phyloP scores from a whole-genome alignment of 176 grass and related monocot species.

The Cenchrus purpureus region DNA sequence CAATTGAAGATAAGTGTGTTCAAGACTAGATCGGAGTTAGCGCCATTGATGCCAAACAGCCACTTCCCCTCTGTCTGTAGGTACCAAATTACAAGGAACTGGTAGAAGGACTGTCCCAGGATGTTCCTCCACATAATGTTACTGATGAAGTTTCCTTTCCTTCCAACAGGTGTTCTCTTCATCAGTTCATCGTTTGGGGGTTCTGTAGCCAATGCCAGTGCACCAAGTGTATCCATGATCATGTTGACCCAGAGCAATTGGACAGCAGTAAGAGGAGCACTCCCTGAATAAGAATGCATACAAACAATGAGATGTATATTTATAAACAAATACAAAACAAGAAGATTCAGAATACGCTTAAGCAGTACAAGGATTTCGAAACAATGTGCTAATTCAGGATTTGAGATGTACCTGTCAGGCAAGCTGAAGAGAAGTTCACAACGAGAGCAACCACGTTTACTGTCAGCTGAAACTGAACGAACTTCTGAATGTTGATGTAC shows the following conservation, averaged over 20 bases:
- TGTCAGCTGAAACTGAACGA: conserved; percentile 96
- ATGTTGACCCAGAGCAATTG: conserved; percentile 99
- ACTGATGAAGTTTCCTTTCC: conserved; percentile 95
- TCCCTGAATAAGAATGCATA: conserved; percentile 51
- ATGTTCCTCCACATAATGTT: conserved; percentile 99
- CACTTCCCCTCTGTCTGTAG: conserved; percentile 85
- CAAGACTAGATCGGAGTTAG: conserved; percentile 70
- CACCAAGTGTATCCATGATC: conserved; percentile 99
- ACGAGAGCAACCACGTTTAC: conserved; percentile 95
- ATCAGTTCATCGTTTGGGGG: conserved; percentile 89
- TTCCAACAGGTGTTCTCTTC: conserved; percentile 91
- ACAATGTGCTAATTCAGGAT: not conserved
- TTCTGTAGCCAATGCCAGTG: conserved; percentile 92
- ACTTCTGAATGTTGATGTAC: conserved; percentile 99
- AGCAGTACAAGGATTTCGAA: not conserved
- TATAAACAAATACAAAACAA: conserved; percentile 12
- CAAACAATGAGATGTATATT: conserved; percentile 2
- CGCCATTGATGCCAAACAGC: conserved; percentile 69
- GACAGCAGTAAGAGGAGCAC: conserved; percentile 93
- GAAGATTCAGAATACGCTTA: not conserved
- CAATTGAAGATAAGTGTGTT: conserved; percentile 99
- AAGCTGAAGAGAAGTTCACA: conserved; percentile 96
- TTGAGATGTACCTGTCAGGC: conserved; percentile 70
- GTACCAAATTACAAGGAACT: conserved; percentile 98
- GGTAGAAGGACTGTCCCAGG: conserved; percentile 82